Conservation (phyloP, 305 asterid species). For the Plantago lanceolata region DNA sequence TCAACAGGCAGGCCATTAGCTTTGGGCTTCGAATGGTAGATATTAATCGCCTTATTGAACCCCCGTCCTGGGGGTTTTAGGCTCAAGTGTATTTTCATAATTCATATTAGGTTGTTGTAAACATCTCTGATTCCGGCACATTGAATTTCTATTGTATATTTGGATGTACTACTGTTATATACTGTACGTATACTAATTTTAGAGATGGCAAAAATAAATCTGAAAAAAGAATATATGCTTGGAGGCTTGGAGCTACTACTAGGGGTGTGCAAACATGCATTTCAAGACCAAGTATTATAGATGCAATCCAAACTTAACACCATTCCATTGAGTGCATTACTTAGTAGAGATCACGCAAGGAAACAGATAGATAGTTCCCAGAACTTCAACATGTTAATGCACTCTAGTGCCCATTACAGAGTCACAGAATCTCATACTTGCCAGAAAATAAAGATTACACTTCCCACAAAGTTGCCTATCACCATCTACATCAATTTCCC, state of each 20-base stretch:
- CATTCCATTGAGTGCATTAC: too few species aligned
- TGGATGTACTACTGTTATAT: too few species aligned
- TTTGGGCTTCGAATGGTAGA: constrained; percentile 16
- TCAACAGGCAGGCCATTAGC: background rate
- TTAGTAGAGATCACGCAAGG: background rate
- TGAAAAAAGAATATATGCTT: too few species aligned
- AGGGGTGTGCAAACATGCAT: too few species aligned
- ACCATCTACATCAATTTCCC: background rate
- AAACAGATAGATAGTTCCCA: background rate
- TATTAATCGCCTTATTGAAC: background rate
- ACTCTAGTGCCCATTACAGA: background rate
- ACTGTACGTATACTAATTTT: too few species aligned
- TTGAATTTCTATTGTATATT: too few species aligned
- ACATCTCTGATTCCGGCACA: too few species aligned
- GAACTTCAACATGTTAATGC: background rate
- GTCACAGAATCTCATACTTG: background rate
- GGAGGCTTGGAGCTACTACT: too few species aligned
- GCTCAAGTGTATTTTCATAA: background rate
- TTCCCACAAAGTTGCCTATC: background rate
- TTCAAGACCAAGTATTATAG: too few species aligned
- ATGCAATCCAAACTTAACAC: too few species aligned
- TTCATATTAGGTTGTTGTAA: background rate
- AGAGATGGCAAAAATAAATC: too few species aligned
- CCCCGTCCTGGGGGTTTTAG: constrained; percentile 5
- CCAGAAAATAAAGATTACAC: background rate